These are phyloP conservation scores for Kazachstania africana DNA, from an alignment of 805 yeast genomes.

Conservation along the genomic window DNA sequence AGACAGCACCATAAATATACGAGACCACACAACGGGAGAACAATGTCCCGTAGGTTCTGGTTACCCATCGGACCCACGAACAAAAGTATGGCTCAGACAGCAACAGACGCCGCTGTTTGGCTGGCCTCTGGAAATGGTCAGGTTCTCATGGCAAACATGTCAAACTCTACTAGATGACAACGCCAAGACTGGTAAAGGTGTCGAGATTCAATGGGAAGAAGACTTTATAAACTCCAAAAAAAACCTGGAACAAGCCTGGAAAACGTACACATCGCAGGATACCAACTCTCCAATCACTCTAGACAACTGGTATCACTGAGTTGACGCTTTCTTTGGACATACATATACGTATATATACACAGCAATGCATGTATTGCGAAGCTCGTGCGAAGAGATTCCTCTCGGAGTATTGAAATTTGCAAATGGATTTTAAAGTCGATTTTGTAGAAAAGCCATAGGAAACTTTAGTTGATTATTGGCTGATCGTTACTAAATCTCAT, in stretches of 20 bases:
- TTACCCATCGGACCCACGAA: conserved; percentile 86
- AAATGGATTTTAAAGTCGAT: no score
- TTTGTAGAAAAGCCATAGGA: no score
- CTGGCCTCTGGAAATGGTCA: conserved; percentile 60
- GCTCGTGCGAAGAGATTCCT: no score
- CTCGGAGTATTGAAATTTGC: no score
- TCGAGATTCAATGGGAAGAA: conserved; percentile 50
- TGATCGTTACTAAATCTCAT: no score
- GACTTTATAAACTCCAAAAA: conserved; percentile 25
- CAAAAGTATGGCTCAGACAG: conserved; percentile 60
- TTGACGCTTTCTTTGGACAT: no score
- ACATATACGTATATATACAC: conserved; percentile 17
- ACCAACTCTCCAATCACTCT: conserved; percentile 12
- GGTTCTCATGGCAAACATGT: conserved; percentile 94
- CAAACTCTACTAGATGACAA: conserved; percentile 51
- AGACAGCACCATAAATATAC: conserved; percentile 4
- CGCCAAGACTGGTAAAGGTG: conserved; percentile 27
- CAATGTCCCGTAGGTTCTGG: conserved; percentile 59
- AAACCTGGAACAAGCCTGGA: conserved; percentile 18
- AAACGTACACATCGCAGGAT: background rate
- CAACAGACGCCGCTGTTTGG: conserved; percentile 69
- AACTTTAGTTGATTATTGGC: no score
- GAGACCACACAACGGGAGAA: background rate
- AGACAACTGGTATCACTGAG: conserved; percentile 7
- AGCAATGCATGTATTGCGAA: no score